These are phyloP conservation scores for Entomortierella chlamydospora DNA, from an alignment of 192 early-diverging fungal genomes.

Conservation along the genomic window DNA sequence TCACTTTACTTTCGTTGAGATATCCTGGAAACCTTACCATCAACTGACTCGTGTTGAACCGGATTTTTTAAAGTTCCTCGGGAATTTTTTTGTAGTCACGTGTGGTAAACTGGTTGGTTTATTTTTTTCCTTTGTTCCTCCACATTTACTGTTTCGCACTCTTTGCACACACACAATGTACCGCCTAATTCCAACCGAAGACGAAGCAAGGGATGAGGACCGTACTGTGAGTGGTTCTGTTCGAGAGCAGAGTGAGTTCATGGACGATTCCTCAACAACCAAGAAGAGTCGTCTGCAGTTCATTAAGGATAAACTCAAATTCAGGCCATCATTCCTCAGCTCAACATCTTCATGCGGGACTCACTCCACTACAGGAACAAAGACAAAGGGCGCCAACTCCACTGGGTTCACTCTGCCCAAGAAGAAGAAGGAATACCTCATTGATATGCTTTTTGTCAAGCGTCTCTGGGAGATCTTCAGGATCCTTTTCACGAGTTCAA, in stretches of 20 bases:
- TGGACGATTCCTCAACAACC: background rate
- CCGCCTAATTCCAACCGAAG: slow-evolving; percentile 42
- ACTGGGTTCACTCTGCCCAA: slow-evolving; percentile 9
- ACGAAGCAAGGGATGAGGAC: slow-evolving; percentile 43
- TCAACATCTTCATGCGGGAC: background rate
- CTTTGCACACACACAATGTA: slow-evolving; percentile 25
- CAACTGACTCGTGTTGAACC: too few species aligned
- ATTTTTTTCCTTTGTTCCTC: background rate
- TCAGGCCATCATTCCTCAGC: slow-evolving; percentile 27
- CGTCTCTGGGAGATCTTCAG: slow-evolving; percentile 42
- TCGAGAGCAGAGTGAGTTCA: slow-evolving; percentile 3
- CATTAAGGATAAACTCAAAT: slow-evolving; percentile 21
- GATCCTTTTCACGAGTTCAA: slow-evolving; percentile 43
- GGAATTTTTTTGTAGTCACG: too few species aligned
- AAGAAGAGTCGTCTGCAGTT: slow-evolving; percentile 6
- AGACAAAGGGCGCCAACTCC: background rate
- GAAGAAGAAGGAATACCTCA: slow-evolving; percentile 36
- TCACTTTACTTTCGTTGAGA: too few species aligned
- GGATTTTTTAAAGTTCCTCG: too few species aligned
- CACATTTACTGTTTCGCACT: background rate
- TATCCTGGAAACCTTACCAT: too few species aligned
- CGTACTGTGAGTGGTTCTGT: slow-evolving; percentile 33
- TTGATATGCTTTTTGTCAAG: slow-evolving; percentile 53
- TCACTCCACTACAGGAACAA: background rate
- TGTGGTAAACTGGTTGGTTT: too few species aligned